Base-by-base conservation (phyloP, 2,329 filamentous ascomycete genomes). In the Colletotrichum magnum region DNA sequence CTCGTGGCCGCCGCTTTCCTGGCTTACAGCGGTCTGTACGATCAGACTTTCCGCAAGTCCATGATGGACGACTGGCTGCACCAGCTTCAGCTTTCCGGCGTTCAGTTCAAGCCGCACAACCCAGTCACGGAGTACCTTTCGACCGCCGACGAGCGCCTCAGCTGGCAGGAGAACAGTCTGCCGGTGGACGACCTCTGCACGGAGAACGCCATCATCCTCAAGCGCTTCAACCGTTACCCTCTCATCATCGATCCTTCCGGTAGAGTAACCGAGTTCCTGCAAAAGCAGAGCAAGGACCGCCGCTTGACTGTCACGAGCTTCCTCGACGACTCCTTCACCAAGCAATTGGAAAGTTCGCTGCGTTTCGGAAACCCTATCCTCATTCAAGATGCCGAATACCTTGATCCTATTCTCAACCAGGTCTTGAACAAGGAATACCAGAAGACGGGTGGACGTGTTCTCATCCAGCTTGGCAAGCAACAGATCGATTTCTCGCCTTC, bases 391-490 rank as follows among this genome's bases (percentile, higher is more conserved):
- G 97, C 96, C 1, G 97, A 99, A 82, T 93, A 99, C 79, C 85
- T 99, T 66, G 96, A 99, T 77, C 97, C 97, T 0, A 95, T 99
- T 69, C 90, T 99, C 75, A 99, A 98, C 77, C 96, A 99, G 76
- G 95, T 99, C 64, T 90, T 99, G 81, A 99, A 99, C 85, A 99
- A 99, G 81, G 96, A 99, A 78, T 99, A 99, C 81, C 97, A 99
- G 82, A 97, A 95, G 84, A 99, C 97, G 32, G 96, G 96, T 74
- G 96, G 96, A 24, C 95, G 96, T 88, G 95, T 98, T 53, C 90
- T 99, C 61, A 99, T 99, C 72, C 96, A 99, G 81, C 93, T 99
- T 48, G 96, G 96, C 76, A 98, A 96, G 82, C 97, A 99, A 81
- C 95, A 99, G 82, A 99, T 99, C 73, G 96, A 99, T 81, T 99